A percentile compares a stretch with the other conserved stretches of the same genome.
Evolutionary conservation across 768 basidiomycete species (phyloP).

Genomic region (Tulasnella sp.): DNA sequence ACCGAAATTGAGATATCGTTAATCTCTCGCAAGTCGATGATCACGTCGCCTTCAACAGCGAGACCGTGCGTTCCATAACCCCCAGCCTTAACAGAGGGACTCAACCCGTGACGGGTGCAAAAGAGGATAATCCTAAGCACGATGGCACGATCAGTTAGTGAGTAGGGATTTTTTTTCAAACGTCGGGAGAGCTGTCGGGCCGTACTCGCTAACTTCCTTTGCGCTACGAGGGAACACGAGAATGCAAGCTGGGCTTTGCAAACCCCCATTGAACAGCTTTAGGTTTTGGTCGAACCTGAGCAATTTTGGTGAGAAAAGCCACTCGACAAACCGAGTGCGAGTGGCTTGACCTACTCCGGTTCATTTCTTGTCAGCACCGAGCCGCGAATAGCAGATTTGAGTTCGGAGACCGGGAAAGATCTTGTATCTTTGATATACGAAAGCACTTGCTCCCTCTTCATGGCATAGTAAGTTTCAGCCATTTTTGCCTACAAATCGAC

Average conservation of each 20-base stretch:
- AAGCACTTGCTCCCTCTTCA: constrained; percentile 19
- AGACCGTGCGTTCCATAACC: constrained; percentile 92
- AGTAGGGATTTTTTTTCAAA: background rate
- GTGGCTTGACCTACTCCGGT: constrained; percentile 20
- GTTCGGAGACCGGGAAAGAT: background rate
- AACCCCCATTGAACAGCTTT: constrained; percentile 75
- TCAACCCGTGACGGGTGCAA: constrained; percentile 68
- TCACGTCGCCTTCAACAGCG: constrained; percentile 83
- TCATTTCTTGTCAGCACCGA: constrained; percentile 13
- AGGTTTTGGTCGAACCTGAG: constrained; percentile 42
- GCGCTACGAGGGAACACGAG: constrained; percentile 77
- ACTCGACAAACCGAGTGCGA: background rate
- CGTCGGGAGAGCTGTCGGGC: constrained; percentile 26
- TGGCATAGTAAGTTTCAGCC: constrained; percentile 16
- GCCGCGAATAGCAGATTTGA: constrained; percentile 20
- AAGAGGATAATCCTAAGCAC: constrained; percentile 65
- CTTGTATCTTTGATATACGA: constrained; percentile 19
- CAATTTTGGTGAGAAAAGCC: background rate
- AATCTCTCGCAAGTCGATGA: constrained; percentile 76
- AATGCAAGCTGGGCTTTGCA: constrained; percentile 60
- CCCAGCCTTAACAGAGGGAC: constrained; percentile 83
- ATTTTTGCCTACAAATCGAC: background rate
- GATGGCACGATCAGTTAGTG: background rate
- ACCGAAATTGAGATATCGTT: constrained; percentile 59
- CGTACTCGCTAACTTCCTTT: constrained; percentile 78